Evolutionary conservation across 257 asterid genomes (phyloP).

Genomic region (Solanum sejunctum): DNA sequence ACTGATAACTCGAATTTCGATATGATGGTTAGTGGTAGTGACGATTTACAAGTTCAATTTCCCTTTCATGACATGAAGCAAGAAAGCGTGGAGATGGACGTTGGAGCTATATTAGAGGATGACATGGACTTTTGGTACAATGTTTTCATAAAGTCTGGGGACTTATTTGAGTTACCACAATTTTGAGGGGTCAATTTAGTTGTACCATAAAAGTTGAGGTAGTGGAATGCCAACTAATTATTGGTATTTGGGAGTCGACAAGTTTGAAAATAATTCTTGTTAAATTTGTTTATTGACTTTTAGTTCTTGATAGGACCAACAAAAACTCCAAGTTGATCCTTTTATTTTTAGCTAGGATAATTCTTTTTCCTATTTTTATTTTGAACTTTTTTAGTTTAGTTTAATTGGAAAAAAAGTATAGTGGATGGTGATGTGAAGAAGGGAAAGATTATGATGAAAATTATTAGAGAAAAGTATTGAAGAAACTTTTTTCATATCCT

Average conservation of each 20-base stretch:
- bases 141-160: constrained; percentile 53
- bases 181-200: constrained; percentile 30
- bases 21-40: background rate
- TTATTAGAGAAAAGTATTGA: background rate
- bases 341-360: background rate
- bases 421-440: background rate
- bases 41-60: constrained; percentile 2
- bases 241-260: background rate
- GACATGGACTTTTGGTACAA: constrained; percentile 79
- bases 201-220: background rate
- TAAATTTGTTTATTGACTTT: background rate
- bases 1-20: background rate
- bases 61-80: background rate
- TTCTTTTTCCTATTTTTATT: background rate
- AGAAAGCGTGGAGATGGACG: constrained; percentile 1
- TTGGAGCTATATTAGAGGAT: constrained; percentile 18
- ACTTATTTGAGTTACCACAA: constrained; percentile 53
- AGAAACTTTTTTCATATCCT: background rate
- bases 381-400: background rate
- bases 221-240: background rate
- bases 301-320: background rate
- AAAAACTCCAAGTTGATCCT: background rate
- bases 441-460: background rate
- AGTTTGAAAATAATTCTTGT: background rate
- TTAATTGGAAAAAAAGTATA: background rate